A percentile compares a stretch with the other conserved stretches of the same genome.
Evolutionary conservation across 495 filamentous ascomycete species (phyloP).

Genomic region (Penicillium pancosmium): DNA sequence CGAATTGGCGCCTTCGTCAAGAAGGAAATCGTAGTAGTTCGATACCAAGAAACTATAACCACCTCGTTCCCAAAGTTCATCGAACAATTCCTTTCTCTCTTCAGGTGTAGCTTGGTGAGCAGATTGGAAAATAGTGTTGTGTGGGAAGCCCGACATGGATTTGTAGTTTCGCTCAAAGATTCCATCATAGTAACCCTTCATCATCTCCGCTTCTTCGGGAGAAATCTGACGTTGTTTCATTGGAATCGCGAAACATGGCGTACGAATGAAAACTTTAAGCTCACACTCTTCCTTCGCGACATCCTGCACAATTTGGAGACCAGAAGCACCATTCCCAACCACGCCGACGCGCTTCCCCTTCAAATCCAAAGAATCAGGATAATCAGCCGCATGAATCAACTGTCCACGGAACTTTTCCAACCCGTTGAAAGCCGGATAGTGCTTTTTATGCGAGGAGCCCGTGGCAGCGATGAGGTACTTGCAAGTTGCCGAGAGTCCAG

Average conservation of each 20-base stretch:
- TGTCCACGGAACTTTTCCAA: conserved; percentile 17
- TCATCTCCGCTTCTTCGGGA: conserved; percentile 46
- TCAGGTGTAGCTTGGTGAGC: conserved; percentile 50
- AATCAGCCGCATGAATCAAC: conserved; percentile 21
- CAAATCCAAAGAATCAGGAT: conserved; percentile 21
- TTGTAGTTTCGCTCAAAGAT: conserved; percentile 33
- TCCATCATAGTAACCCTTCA: conserved; percentile 45
- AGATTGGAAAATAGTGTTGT: conserved; percentile 37
- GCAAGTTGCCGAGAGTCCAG: conserved; percentile 17
- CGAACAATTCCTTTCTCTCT: conserved; percentile 46
- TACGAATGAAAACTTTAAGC: conserved; percentile 51
- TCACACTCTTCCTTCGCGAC: conserved; percentile 34
- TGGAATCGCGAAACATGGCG: conserved; percentile 43
- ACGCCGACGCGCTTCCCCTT: conserved; percentile 28
- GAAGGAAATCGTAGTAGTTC: conserved; percentile 53
- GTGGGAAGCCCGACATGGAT: conserved; percentile 48
- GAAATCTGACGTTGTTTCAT: conserved; percentile 49
- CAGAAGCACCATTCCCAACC: conserved; percentile 30
- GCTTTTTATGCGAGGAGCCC: conserved; percentile 25
- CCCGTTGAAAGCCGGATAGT: conserved; percentile 25
- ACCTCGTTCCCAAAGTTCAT: conserved; percentile 50
- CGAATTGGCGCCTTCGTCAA: conserved; percentile 47
- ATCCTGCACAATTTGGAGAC: conserved; percentile 32
- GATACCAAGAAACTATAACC: conserved; percentile 53
- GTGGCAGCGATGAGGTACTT: conserved; percentile 32